Conservation (phyloP, 257 asterid genomes). For the Coffea canephora region DNA sequence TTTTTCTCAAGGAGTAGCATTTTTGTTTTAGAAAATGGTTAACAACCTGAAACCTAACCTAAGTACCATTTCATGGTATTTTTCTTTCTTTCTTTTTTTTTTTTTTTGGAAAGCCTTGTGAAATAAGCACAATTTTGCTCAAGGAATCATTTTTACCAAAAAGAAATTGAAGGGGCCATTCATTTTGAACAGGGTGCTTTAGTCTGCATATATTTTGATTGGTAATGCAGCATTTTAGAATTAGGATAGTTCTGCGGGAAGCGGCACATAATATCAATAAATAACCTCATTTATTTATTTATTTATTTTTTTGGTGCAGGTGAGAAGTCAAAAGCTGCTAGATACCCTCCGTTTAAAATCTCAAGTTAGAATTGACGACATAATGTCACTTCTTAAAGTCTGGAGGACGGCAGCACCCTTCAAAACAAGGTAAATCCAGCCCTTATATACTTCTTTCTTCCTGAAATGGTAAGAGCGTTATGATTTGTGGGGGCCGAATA, state of each 20-base stretch:
- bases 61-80: neutral
- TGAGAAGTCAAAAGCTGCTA: conserved; percentile 61
- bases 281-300: neutral
- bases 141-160: neutral
- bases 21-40: neutral
- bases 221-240: neutral
- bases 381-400: conserved; percentile 48
- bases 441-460: neutral
- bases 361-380: conserved; percentile 56
- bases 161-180: neutral
- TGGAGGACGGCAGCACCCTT: conserved; percentile 58
- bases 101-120: neutral
- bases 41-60: neutral
- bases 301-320: conserved; percentile 32
- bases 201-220: neutral
- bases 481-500: neutral
- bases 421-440: conserved; percentile 57
- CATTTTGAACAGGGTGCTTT: neutral
- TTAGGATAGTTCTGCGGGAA: neutral
- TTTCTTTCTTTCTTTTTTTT: too few relatives aligned
- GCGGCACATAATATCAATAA: neutral
- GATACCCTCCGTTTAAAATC: conserved; percentile 61
- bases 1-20: neutral
- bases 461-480: neutral
- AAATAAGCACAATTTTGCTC: neutral